Evolutionary conservation across 805 yeast genomes (phyloP).

Genomic region (Metschnikowia arizonensis): DNA sequence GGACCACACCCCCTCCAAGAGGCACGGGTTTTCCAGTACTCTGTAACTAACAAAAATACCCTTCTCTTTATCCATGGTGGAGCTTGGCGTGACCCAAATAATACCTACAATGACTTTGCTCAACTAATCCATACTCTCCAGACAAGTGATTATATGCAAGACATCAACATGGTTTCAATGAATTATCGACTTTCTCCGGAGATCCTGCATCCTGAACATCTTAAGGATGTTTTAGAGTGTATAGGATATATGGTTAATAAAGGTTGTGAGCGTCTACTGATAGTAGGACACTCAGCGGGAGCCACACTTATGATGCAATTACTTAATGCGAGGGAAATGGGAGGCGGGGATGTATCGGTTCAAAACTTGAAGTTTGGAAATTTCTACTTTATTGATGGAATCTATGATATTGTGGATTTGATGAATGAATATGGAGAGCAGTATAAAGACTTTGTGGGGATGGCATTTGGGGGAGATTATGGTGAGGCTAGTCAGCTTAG

Average conservation of each 20-base stretch:
- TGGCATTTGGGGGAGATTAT: constrained; percentile 45
- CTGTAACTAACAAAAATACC: constrained; percentile 18
- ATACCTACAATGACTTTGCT: constrained; percentile 55
- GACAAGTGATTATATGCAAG: neutral
- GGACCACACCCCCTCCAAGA: constrained; percentile 33
- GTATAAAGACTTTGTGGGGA: constrained; percentile 52
- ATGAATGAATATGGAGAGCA: constrained; percentile 54
- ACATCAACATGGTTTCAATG: constrained; percentile 26
- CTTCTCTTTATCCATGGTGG: constrained; percentile 79
- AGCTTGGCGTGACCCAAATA: constrained; percentile 73
- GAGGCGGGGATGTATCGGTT: too few relatives aligned
- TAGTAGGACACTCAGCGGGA: constrained; percentile 80
- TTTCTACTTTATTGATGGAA: constrained; percentile 61
- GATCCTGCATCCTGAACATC: constrained; percentile 56
- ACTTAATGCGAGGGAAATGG: constrained; percentile 26
- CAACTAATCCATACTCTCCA: constrained; percentile 22
- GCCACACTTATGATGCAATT: constrained; percentile 61
- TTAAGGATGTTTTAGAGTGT: constrained; percentile 51
- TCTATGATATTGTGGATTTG: constrained; percentile 51
- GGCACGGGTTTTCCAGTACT: constrained; percentile 25
- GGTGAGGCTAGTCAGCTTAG: constrained; percentile 27
- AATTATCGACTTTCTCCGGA: constrained; percentile 70
- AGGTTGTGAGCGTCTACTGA: constrained; percentile 21
- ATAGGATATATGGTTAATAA: constrained; percentile 27
- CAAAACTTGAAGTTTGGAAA: neutral